Conservation (phyloP, 2,329 filamentous ascomycete genomes). For the Lojkania enalia region DNA sequence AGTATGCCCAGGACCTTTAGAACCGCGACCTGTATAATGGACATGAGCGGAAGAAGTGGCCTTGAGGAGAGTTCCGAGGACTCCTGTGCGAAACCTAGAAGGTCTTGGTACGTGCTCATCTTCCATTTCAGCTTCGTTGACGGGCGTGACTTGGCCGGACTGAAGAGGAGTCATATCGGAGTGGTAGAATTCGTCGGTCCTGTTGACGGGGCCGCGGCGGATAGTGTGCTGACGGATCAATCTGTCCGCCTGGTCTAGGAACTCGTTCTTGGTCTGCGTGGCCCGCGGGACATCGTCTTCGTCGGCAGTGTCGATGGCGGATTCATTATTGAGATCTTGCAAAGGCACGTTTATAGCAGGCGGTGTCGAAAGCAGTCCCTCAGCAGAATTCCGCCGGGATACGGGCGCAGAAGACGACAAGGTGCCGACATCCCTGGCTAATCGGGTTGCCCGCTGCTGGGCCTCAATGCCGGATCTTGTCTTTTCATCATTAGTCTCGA, state of each 20-base stretch:
- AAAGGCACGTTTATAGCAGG: slow-evolving; percentile 21
- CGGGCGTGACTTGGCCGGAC: slow-evolving; percentile 55
- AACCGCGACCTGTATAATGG: slow-evolving; percentile 10
- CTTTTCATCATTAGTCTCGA: slow-evolving; percentile 41
- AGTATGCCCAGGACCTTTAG: slow-evolving; percentile 21
- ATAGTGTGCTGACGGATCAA: slow-evolving; percentile 40
- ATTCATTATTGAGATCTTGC: slow-evolving; percentile 18
- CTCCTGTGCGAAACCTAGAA: slow-evolving; percentile 70
- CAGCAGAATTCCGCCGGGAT: slow-evolving; percentile 42
- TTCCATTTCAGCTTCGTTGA: slow-evolving; percentile 54
- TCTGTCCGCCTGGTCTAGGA: slow-evolving; percentile 48
- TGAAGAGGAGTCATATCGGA: slow-evolving; percentile 21
- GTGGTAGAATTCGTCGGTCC: slow-evolving; percentile 38
- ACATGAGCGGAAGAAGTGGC: slow-evolving; percentile 22
- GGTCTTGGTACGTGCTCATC: slow-evolving; percentile 69
- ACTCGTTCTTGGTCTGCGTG: slow-evolving; percentile 17
- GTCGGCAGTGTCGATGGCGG: slow-evolving; percentile 23
- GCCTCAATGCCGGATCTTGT: slow-evolving; percentile 40
- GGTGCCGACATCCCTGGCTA: slow-evolving; percentile 42
- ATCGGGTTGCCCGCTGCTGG: slow-evolving; percentile 37
- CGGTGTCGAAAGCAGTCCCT: slow-evolving; percentile 21
- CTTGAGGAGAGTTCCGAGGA: slow-evolving; percentile 72
- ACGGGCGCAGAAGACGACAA: slow-evolving; percentile 36
- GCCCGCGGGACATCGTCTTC: slow-evolving; percentile 32
- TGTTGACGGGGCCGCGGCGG: slow-evolving; percentile 18